Evolutionary conservation across 176 grass and related monocot species (phyloP).

Genomic region (Oryza longistaminata): DNA sequence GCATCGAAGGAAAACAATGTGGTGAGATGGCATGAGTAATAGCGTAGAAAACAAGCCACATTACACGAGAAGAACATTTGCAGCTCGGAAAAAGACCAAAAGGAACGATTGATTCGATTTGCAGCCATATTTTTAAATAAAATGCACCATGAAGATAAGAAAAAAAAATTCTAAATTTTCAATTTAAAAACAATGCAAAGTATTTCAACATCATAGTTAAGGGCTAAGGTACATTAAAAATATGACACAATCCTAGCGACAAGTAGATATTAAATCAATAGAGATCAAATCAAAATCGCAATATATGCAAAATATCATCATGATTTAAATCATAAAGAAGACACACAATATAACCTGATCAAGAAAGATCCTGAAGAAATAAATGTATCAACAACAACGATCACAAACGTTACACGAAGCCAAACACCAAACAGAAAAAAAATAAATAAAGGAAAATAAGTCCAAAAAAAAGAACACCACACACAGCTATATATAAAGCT

Average conservation of each 20-base stretch:
- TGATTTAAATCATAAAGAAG: neutral
- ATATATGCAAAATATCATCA: neutral
- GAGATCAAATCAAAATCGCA: neutral
- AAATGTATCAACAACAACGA: neutral
- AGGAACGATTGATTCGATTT: neutral
- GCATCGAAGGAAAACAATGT: neutral
- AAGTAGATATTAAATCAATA: too few relatives aligned
- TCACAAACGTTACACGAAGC: neutral
- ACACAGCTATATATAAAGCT: constrained; percentile 43
- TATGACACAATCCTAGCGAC: neutral
- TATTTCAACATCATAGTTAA: too few relatives aligned
- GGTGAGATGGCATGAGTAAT: neutral
- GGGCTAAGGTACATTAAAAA: neutral
- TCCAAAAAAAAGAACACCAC: constrained; percentile 2
- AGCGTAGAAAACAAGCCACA: neutral
- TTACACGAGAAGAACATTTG: neutral
- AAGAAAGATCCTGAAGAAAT: neutral
- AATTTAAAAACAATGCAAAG: too few relatives aligned
- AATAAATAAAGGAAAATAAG: neutral
- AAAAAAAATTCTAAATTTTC: too few relatives aligned
- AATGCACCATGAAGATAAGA: neutral
- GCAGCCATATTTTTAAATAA: neutral
- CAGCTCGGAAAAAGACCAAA: neutral
- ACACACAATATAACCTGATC: neutral
- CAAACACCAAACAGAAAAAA: neutral